Evolutionary conservation across 2,329 filamentous ascomycete species (phyloP).

Genomic region (Talaromyces sp.): DNA sequence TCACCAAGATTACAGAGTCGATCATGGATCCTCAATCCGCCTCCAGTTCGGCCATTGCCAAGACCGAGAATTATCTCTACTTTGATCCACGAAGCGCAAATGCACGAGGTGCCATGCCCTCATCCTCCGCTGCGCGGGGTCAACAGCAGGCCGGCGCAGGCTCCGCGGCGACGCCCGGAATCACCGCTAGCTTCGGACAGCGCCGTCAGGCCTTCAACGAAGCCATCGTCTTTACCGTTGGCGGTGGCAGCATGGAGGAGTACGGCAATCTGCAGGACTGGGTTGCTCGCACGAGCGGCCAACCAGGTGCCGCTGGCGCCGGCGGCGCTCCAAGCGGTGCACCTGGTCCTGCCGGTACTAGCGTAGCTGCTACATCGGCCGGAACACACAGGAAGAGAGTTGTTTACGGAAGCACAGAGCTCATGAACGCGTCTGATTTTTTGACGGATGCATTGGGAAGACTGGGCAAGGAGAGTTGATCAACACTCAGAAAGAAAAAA

Average conservation of each 20-base stretch:
- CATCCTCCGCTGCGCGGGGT: constrained; percentile 58
- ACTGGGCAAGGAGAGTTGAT: constrained; percentile 54
- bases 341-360: background rate
- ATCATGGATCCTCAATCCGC: constrained; percentile 95
- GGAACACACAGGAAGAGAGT: constrained; percentile 68
- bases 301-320: constrained; percentile 50
- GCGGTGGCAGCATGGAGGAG: constrained; percentile 97
- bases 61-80: constrained; percentile 95
- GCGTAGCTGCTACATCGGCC: constrained; percentile 25
- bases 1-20: constrained; percentile 97
- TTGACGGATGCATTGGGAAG: constrained; percentile 55
- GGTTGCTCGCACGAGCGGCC: constrained; percentile 69
- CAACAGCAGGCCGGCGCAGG: constrained; percentile 45
- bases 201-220: constrained; percentile 84
- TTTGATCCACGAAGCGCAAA: constrained; percentile 94
- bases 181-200: constrained; percentile 84
- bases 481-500: background rate
- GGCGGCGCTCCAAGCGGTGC: constrained; percentile 31
- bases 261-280: constrained; percentile 97
- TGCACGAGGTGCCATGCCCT: constrained; percentile 85
- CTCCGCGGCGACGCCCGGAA: constrained; percentile 56
- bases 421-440: constrained; percentile 63
- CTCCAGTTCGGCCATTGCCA: constrained; percentile 86
- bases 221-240: constrained; percentile 89
- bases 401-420: constrained; percentile 88